phyloP scores from a whole-genome alignment of 345 rosid species.

The Eucalyptus lansdowneana region DNA sequence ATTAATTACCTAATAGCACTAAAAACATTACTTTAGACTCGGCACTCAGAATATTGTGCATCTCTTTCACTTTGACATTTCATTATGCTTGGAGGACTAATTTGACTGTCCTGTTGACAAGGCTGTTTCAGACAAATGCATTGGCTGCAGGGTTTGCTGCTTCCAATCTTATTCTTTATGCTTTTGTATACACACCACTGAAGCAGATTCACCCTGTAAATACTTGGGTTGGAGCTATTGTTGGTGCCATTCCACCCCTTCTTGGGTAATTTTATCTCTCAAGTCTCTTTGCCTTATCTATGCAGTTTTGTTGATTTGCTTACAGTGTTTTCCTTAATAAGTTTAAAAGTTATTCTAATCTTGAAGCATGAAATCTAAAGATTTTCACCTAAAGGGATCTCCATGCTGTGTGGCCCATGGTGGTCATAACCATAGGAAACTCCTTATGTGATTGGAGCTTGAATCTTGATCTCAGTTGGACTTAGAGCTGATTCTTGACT shows the following conservation, averaged over 20 bases:
- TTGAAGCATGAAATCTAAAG: not conserved
- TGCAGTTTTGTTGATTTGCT: not conserved
- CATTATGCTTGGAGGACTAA: conserved; percentile 2
- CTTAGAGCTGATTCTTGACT: not conserved
- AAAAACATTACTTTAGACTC: not conserved
- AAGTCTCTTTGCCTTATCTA: not conserved
- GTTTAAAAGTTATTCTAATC: not conserved
- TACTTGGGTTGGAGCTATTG: conserved; percentile 98
- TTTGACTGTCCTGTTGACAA: conserved; percentile 27
- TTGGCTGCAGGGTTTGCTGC: conserved; percentile 84
- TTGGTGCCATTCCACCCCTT: conserved; percentile 97
- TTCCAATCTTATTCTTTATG: conserved; percentile 64
- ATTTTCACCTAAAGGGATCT: not conserved
- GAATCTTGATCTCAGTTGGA: not conserved
- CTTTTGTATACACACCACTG: conserved; percentile 76
- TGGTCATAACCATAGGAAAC: not conserved
- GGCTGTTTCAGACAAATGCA: conserved; percentile 91
- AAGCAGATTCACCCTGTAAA: conserved; percentile 96
- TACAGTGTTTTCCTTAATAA: not conserved
- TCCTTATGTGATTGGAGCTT: not conserved
- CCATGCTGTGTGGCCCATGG: not conserved
- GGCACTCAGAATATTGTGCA: not conserved
- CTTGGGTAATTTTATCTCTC: conserved; percentile 47
- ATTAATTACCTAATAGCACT: not conserved
- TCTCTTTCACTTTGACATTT: not conserved